Conservation (phyloP, 306 rosid species). For the Ormosia emarginata region DNA sequence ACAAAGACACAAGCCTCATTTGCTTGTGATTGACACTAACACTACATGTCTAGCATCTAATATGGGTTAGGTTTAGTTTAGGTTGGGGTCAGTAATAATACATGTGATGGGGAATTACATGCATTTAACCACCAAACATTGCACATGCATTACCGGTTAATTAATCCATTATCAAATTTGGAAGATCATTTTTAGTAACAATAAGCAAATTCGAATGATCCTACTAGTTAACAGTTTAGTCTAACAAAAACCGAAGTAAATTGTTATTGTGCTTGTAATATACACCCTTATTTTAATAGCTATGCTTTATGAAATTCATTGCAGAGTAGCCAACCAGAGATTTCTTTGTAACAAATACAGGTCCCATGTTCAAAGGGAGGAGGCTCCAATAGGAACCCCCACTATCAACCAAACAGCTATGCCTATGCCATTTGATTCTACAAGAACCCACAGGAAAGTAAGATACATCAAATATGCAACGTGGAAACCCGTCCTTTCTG, state of each 20-base stretch:
- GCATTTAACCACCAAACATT: neutral
- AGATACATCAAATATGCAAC: conserved; percentile 65
- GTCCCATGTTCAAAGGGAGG: conserved; percentile 57
- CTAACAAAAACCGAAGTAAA: neutral
- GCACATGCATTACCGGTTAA: neutral
- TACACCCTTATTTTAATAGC: neutral
- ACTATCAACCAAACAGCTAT: conserved; percentile 49
- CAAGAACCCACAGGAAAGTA: conserved; percentile 52
- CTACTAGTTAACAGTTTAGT: neutral
- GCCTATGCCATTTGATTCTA: conserved; percentile 50
- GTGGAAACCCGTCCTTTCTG: conserved; percentile 60
- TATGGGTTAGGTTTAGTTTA: neutral
- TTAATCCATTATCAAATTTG: neutral
- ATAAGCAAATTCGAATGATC: neutral
- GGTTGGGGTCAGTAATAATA: neutral
- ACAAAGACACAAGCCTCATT: neutral
- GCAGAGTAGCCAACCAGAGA: neutral
- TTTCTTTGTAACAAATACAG: conserved; percentile 35
- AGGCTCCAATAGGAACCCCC: conserved; percentile 53
- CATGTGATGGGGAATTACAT: neutral
- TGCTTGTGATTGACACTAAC: conserved; percentile 1
- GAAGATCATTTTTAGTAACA: neutral
- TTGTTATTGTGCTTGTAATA: neutral
- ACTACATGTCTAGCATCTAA: neutral
- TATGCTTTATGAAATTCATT: neutral